Evolutionary conservation across 768 basidiomycete genomes (phyloP), one percentile per base, ranked within the genome.

Genomic region (Suillus clintonianus): DNA sequence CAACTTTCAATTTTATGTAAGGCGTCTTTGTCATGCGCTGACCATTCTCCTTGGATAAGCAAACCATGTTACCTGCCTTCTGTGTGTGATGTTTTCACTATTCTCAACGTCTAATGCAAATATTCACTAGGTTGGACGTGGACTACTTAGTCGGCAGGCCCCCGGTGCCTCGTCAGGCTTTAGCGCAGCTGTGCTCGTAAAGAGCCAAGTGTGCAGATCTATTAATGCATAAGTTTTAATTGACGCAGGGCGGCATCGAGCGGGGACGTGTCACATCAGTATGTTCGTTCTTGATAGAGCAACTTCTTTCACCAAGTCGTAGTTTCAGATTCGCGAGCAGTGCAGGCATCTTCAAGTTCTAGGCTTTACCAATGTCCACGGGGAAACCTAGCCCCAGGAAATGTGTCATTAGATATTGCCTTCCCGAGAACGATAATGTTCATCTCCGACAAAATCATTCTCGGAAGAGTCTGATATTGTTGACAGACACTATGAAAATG

Each of bases 21-120:
- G 56, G 24, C 39, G 56, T 57, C 56, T 57, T 57, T 57, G 56
- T 57, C 56, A 57, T 57, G 51, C 17, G 56, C 39, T 56, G 37
- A 39, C 39, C 39, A 24, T 57, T 41, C 24, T 57, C 24, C 37
- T 57, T 57, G 56, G 24, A 57, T 57, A 41, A 57, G 56, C 56
- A 41, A 24, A 48, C 10, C 11, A 45, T 47, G 22, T 6, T n/a
- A 24, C 3, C 22, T 14, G n/a, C 34, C 13, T 19, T n/a, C 32
- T 11, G 7, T 54, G 54, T 17, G 55, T 24, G 30, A 30, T 19
- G 10, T 17, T 56, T 17, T 15, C 14, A 14, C 36, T 56, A 15
- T 17, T 22, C 13, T 56, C 32, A 22, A 3, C 1, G 3, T 57
- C 15, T 24, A 0, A 27, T 22, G 37, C n/a, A 8, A 24, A 17